Evolutionary conservation across 2,329 filamentous ascomycete genomes (phyloP).

Genomic region (Drechslerella stenobrocha): DNA sequence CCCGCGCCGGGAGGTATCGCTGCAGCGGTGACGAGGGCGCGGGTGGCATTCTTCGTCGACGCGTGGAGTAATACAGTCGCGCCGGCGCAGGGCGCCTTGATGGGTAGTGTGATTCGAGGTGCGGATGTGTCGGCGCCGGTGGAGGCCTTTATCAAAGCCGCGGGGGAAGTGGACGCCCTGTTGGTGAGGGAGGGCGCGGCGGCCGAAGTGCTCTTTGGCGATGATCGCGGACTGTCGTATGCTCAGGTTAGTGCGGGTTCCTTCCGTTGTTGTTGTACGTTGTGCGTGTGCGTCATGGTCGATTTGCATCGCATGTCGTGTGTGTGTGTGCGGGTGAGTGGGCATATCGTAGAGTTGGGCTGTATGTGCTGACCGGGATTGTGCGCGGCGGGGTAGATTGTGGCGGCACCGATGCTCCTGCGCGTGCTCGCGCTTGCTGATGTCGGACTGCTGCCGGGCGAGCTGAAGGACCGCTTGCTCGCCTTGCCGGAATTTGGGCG

Average conservation of each 20-base stretch:
- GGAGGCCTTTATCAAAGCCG: conserved; percentile 63
- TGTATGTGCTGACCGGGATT: conserved; percentile 50
- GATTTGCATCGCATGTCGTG: too few relatives aligned
- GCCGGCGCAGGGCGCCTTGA: conserved; percentile 58
- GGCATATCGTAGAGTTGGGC: too few relatives aligned
- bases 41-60: conserved; percentile 72
- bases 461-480: conserved; percentile 59
- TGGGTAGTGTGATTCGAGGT: conserved; percentile 60
- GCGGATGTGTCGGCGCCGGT: conserved; percentile 56
- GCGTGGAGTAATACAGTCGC: conserved; percentile 68
- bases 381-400: conserved; percentile 62
- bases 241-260: conserved; percentile 66
- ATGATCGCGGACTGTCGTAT: conserved; percentile 67
- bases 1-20: conserved; percentile 62
- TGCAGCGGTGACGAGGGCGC: conserved; percentile 67
- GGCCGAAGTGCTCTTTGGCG: conserved; percentile 67
- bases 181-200: conserved; percentile 58
- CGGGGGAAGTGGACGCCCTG: conserved; percentile 72
- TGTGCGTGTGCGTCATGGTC: too few relatives aligned
- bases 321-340: conserved; percentile 20
- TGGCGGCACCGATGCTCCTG: conserved; percentile 69
- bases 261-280: conserved; percentile 1
- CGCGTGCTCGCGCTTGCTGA: conserved; percentile 62
- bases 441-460: conserved; percentile 60
- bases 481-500: conserved; percentile 66